Conservation (phyloP, 129 eudicot genomes). For the Flaveria brownii region DNA sequence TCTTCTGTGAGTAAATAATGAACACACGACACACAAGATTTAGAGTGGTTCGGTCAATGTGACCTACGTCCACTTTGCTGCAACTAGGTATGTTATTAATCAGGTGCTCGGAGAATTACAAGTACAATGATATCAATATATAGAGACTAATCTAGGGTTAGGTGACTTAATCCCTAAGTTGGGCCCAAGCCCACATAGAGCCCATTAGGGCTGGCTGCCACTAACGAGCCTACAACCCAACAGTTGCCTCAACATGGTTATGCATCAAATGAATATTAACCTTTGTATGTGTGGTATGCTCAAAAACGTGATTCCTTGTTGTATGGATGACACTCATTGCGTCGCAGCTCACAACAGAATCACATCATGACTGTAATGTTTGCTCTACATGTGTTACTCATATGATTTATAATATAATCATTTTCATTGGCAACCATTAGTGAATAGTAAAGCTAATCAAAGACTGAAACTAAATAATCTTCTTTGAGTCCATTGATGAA, state of each 20-base stretch:
- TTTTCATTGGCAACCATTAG: conserved; percentile 14
- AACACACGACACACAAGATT: too few species aligned
- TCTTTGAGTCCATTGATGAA: conserved; percentile 2
- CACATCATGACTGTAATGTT: conserved; percentile 5
- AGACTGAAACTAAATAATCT: neutral
- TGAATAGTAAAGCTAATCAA: neutral
- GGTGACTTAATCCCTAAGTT: too few species aligned
- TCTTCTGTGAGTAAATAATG: too few species aligned
- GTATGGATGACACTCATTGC: neutral
- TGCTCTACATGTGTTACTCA: conserved; percentile 10
- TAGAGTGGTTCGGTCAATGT: too few species aligned
- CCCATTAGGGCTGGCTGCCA: too few species aligned
- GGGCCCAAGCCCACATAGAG: too few species aligned
- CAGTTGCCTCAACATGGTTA: neutral
- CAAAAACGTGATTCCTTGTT: neutral
- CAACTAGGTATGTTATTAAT: too few species aligned
- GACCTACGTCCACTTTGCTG: too few species aligned
- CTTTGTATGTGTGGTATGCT: neutral
- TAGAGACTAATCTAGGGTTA: too few species aligned
- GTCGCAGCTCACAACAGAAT: neutral
- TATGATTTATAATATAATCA: neutral
- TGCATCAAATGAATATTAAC: neutral
- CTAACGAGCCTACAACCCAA: too few species aligned
- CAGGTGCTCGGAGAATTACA: too few species aligned
- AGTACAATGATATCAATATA: too few species aligned